Conservation (phyloP, 306 rosid genomes). For the Castanea mollissima region DNA sequence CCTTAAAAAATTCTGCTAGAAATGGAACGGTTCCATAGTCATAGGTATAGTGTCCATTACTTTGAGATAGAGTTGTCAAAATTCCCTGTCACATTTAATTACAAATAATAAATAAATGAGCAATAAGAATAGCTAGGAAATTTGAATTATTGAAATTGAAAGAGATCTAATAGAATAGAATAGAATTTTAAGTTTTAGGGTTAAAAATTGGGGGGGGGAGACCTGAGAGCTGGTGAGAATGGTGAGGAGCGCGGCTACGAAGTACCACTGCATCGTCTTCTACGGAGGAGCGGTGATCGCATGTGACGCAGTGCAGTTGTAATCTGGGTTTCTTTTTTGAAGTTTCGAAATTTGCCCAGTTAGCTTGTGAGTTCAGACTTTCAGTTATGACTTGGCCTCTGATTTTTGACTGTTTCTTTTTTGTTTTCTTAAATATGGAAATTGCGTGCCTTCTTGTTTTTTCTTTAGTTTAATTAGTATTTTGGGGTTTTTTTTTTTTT, state of each 20-base stretch:
- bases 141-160: too few relatives aligned
- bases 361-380: neutral
- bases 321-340: neutral
- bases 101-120: neutral
- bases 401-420: too few relatives aligned
- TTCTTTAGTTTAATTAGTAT: too few relatives aligned
- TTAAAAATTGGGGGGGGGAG: neutral
- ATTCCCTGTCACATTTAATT: slow-evolving; percentile 56
- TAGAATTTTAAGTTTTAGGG: neutral
- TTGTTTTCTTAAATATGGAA: too few relatives aligned
- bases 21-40: slow-evolving; percentile 97
- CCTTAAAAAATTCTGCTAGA: slow-evolving; percentile 91
- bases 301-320: neutral
- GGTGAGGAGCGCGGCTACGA: slow-evolving; percentile 59
- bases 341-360: neutral
- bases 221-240: slow-evolving; percentile 70
- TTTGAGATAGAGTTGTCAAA: slow-evolving; percentile 83
- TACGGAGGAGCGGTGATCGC: neutral
- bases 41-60: slow-evolving; percentile 59
- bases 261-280: slow-evolving; percentile 56
- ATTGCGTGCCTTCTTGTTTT: too few relatives aligned
- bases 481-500: too few relatives aligned
- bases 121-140: too few relatives aligned
- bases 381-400: neutral
- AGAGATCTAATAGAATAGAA: neutral